Evolutionary conservation across 2,329 filamentous ascomycete species (phyloP).

Genomic region (Septoria petroselini): DNA sequence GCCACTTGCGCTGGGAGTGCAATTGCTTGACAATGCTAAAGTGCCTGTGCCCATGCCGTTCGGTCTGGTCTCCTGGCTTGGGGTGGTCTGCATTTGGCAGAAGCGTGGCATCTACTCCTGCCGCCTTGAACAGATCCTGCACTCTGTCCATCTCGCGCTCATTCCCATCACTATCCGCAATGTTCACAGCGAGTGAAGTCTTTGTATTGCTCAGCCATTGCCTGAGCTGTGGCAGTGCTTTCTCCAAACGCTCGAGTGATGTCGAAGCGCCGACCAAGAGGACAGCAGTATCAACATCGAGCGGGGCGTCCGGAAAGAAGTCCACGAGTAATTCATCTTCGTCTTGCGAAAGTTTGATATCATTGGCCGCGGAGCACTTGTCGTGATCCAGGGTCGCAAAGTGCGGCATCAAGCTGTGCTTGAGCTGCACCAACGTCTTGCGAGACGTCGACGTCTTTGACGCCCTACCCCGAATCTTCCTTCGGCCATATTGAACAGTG

Average conservation of each 20-base stretch:
- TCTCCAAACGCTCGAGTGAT: background rate
- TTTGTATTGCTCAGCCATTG: slow-evolving; percentile 7
- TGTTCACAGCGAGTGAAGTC: slow-evolving; percentile 3
- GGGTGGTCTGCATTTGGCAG: slow-evolving; percentile 1
- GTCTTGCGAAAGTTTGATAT: background rate
- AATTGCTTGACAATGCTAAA: slow-evolving; percentile 7
- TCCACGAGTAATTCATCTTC: slow-evolving; percentile 1
- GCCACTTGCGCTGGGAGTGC: background rate
- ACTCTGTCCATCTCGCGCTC: background rate
- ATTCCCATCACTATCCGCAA: slow-evolving; percentile 2
- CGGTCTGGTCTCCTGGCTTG: background rate
- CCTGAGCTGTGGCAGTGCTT: slow-evolving; percentile 2
- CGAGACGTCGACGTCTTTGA: background rate
- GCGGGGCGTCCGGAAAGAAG: background rate
- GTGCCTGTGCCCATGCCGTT: slow-evolving; percentile 10
- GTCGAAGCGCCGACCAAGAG: slow-evolving; percentile 8
- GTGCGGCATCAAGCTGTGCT: background rate
- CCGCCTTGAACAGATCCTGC: background rate
- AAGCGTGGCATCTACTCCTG: background rate
- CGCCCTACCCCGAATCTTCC: background rate
- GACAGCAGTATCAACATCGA: background rate
- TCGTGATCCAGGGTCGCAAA: background rate
- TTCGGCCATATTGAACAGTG: background rate
- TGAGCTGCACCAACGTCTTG: background rate
- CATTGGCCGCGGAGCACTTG: background rate